Percentiles rank a stretch among this genome's conserved stretches.
These are phyloP conservation scores for Xanthoconium purpureum DNA, from an alignment of 768 basidiomycete genomes.

Conservation along the genomic window DNA sequence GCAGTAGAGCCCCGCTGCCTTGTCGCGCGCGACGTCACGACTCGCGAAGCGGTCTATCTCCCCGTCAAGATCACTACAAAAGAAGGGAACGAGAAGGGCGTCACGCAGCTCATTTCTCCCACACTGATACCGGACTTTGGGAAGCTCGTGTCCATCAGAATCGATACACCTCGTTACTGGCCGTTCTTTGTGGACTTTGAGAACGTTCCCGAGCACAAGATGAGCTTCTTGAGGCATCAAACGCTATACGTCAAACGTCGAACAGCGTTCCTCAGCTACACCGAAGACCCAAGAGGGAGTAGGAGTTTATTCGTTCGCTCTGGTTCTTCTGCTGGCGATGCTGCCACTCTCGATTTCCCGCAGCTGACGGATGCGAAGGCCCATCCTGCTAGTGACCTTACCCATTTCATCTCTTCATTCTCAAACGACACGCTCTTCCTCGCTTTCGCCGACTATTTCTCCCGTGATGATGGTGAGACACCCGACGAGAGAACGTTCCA, in stretches of 20 bases:
- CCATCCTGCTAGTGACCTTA: constrained; percentile 70
- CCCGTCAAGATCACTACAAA: constrained; percentile 84
- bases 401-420: constrained; percentile 84
- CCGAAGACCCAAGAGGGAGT: constrained; percentile 91
- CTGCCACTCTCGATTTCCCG: constrained; percentile 83
- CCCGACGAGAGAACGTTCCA: constrained; percentile 60
- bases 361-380: constrained; percentile 63
- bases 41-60: constrained; percentile 84
- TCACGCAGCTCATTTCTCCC: constrained; percentile 83
- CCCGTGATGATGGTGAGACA: constrained; percentile 57
- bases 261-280: constrained; percentile 90
- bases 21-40: constrained; percentile 89
- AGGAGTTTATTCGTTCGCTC: constrained; percentile 88
- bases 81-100: constrained; percentile 60
- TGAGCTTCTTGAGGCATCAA: constrained; percentile 67
- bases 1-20: constrained; percentile 94
- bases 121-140: constrained; percentile 90
- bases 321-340: constrained; percentile 79
- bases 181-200: constrained; percentile 82
- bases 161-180: constrained; percentile 96
- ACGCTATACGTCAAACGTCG: constrained; percentile 91
- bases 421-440: constrained; percentile 79
- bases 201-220: constrained; percentile 62
- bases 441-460: constrained; percentile 77
- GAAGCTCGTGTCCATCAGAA: constrained; percentile 73